Evolutionary conservation across 2,329 filamentous ascomycete species (phyloP), one percentile per base, ranked within the genome.

Genomic region (Sordariomycetes sp.): DNA sequence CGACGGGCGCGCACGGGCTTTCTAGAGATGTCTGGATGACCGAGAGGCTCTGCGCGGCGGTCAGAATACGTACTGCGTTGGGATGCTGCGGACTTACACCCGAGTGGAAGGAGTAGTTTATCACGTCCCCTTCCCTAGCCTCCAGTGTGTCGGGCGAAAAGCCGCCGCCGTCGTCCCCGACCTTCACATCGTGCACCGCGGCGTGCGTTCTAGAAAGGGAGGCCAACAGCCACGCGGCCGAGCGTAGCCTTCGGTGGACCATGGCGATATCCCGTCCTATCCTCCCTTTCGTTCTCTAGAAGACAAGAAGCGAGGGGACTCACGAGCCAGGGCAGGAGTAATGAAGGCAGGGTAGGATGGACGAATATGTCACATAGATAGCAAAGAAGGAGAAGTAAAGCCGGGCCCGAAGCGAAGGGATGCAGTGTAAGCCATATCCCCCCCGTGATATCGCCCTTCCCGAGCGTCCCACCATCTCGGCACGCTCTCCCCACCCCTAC

Each of bases 91-190:
- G 51, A 54, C 55, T 54, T 60, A 68, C 70, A 62, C 66, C 71
- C 5, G 73, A 67, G 54, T 70, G 74, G 67, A 74, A 76, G 54
- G 67, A 65, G 62, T 74, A 76, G 22, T 70, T 72, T 59, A 76
- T 64, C 1, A 70, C 68, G 53, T 76, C 73, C 16, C 73, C 73
- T 3, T 64, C 59, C 25, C 64, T 60, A 2, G 72, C 72, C 8
- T 61, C 64, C 14, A 75, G 52, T 2, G 63, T 67, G 40, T 72
- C 66, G 0, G 74, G 74, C 40, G 67, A 66, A 61, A 76, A 76
- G 58, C 65, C 66, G 32, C 75, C 65, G 60, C 69, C 64, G 22
- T 69, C 64, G 0, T 63, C 66, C 43, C 73, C 70, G 20, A 75
- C 73, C 5, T 68, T 70, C 43, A 76, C 69, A 18, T 70, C 62